These are phyloP conservation scores for Clavispora vitiphila DNA, from an alignment of 805 yeast genomes.

Conservation along the genomic window DNA sequence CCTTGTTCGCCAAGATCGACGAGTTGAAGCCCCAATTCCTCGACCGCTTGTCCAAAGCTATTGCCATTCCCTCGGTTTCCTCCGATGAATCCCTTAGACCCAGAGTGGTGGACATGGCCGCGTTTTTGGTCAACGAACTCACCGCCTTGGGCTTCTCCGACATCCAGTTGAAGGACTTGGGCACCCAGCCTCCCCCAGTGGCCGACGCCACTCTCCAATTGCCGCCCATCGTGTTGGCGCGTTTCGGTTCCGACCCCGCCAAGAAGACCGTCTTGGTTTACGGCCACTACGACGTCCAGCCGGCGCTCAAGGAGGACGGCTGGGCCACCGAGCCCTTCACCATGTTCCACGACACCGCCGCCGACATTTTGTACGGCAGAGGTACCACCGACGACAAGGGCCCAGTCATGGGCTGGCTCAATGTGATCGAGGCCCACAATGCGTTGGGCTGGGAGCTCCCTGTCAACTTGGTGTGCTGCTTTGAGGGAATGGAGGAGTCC, in stretches of 20 bases:
- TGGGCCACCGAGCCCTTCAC: conserved; percentile 93
- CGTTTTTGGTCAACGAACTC: conserved; percentile 70
- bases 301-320: conserved; percentile 88
- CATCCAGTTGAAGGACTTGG: conserved; percentile 76
- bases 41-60: conserved; percentile 72
- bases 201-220: conserved; percentile 57
- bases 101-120: conserved; percentile 83
- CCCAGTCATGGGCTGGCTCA: conserved; percentile 96
- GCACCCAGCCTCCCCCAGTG: conserved; percentile 92
- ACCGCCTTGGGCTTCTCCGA: conserved; percentile 72
- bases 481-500: conserved; percentile 99
- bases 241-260: conserved; percentile 73
- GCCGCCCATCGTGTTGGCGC: conserved; percentile 93
- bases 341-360: conserved; percentile 53
- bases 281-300: conserved; percentile 99
- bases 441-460: conserved; percentile 84
- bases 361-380: conserved; percentile 76
- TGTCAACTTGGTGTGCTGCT: conserved; percentile 86
- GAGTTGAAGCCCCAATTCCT: conserved; percentile 72
- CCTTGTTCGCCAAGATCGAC: conserved; percentile 60
- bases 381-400: conserved; percentile 98
- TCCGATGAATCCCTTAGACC: conserved; percentile 87
- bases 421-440: conserved; percentile 84
- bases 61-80: conserved; percentile 92
- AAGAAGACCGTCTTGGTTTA: conserved; percentile 89